Percentiles rank a stretch among this genome's conserved stretches.
These are phyloP conservation scores for Apiotrichum laibachii DNA, from an alignment of 1,284 basidiomycete genomes.

Conservation along the genomic window DNA sequence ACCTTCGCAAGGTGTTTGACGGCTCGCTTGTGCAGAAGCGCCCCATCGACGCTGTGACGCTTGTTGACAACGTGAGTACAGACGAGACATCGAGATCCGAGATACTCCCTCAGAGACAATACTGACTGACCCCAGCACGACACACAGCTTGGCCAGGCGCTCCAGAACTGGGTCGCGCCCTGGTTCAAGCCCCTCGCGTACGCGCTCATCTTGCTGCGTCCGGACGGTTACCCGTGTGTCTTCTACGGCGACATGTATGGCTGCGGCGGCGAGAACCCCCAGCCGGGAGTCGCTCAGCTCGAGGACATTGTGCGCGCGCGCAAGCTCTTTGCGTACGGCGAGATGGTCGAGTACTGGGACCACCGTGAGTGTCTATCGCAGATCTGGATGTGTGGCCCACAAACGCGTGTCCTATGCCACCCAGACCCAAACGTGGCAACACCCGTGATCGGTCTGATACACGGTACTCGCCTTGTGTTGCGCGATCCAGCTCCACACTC, in stretches of 20 bases:
- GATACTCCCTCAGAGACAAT: no score
- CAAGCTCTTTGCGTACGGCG: conserved; percentile 58
- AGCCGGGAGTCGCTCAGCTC: conserved; percentile 53
- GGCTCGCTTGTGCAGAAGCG: conserved; percentile 56
- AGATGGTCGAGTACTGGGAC: conserved; percentile 56
- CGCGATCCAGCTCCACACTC: no score
- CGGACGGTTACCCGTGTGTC: conserved; percentile 85
- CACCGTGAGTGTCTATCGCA: conserved; percentile 48
- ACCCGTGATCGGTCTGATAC: background rate
- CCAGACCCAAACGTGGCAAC: background rate
- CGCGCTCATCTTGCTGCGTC: conserved; percentile 77
- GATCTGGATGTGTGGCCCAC: no score
- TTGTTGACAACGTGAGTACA: conserved; percentile 54
- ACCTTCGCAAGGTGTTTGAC: conserved; percentile 59
- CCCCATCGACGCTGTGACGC: conserved; percentile 60
- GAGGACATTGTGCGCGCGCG: conserved; percentile 56
- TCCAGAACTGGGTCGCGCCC: conserved; percentile 57
- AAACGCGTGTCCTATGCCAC: no score
- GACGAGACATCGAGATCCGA: no score
- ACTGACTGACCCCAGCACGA: conserved; percentile 45
- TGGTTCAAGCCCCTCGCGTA: conserved; percentile 66
- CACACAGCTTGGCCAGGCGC: conserved; percentile 57
- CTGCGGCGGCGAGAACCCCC: conserved; percentile 55
- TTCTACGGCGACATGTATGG: conserved; percentile 83
- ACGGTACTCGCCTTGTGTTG: background rate